Base-by-base conservation (phyloP, 1,284 basidiomycete species). In the Sanghuangporus weigelae region DNA sequence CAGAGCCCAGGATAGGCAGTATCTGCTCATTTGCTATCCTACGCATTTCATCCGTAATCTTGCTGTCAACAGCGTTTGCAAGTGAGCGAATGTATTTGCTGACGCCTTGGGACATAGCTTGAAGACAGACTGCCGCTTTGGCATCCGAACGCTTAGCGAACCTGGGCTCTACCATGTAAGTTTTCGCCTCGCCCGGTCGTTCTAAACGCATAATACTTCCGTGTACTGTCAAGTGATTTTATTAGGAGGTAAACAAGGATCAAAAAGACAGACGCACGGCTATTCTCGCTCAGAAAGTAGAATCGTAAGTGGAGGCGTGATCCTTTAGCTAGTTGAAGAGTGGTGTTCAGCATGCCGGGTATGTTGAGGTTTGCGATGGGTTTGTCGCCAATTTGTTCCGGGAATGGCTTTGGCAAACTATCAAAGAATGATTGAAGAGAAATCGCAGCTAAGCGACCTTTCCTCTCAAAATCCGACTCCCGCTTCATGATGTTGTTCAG, bases 131-230 rank as follows among this genome's bases (percentile, higher is more conserved):
- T 0, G 87, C 87, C 0, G 78, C 76, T 71, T 85, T 87, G 14
- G 87, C 87, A 60, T 89, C 87, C 0, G 75, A 73, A 1, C 83
- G 80, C 67, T 83, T 86, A 1, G 75, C 67, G 66, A 88, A 89
- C 8, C 76, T 75, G 0, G 83, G 74, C 21, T 88, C 85, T 23
- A 85, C 84, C 4, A 89, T 70, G 67, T 79, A 89, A 0, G 83
- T 82, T 54, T 73, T 78, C 35, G 77, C 79, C 64, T 82, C 79
- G 3, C 71, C 74, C 2, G 83, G 80, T 21, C 81, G 78, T 48
- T 79, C 77, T 7, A 89, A 68, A 46, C 84, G 84, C 38, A 89
- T 75, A 16, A 89, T 71, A 69, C 81, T 84, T 1, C 87, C 86
- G 55, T 85, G 81, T 11, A 85, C 86, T 88, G 58, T 16, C 54